A percentile compares a stretch with the other conserved stretches of the same genome.
Evolutionary conservation across 345 rosid genomes (phyloP).

Genomic region (Ricinus communis): DNA sequence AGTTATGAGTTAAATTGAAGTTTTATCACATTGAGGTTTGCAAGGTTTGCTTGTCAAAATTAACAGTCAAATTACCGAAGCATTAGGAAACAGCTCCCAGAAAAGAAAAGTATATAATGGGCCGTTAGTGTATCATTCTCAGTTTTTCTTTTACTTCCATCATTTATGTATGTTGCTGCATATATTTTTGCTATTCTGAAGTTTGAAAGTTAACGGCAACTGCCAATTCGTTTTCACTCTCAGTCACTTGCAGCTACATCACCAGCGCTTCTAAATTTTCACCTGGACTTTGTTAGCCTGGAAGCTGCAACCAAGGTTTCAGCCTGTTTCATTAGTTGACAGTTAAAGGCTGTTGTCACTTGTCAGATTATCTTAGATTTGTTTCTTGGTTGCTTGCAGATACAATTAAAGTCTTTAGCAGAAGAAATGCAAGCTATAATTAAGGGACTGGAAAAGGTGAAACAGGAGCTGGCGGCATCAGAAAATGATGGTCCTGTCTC

Average conservation of each 20-base stretch:
- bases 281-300: constrained; percentile 75
- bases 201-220: neutral
- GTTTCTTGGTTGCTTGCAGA: constrained; percentile 45
- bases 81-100: neutral
- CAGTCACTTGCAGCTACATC: constrained; percentile 82
- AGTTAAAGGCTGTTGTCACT: constrained; percentile 1
- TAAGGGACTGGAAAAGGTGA: constrained; percentile 91
- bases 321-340: constrained; percentile 18
- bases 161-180: neutral
- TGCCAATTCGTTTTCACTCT: constrained; percentile 1
- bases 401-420: constrained; percentile 92
- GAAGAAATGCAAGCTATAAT: constrained; percentile 99
- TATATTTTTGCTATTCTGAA: neutral
- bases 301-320: constrained; percentile 84
- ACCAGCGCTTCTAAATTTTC: constrained; percentile 80
- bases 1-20: neutral
- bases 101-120: neutral
- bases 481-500: constrained; percentile 96
- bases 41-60: neutral
- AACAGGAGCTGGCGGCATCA: constrained; percentile 82
- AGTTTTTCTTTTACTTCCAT: constrained; percentile 5
- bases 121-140: neutral
- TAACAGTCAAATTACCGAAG: neutral
- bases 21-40: neutral
- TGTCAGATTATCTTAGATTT: constrained; percentile 16